These are phyloP conservation scores for Piloderma croceum DNA, from an alignment of 768 basidiomycete genomes.

Conservation along the genomic window DNA sequence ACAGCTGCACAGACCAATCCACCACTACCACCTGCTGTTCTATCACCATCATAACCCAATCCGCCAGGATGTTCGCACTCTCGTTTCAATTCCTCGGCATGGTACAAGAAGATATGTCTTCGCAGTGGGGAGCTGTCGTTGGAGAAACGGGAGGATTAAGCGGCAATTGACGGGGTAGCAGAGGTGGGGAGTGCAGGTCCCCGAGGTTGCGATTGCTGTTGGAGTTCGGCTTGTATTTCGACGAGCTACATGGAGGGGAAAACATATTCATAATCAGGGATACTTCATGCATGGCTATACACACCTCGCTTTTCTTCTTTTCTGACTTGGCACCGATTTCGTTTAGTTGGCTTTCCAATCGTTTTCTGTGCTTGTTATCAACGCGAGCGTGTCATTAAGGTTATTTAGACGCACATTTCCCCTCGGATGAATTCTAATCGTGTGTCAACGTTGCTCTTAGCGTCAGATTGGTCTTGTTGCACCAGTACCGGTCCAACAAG, in stretches of 20 bases:
- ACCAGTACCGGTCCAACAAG: slow-evolving; percentile 87
- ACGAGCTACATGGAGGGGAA: slow-evolving; percentile 43
- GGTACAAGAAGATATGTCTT: too few species aligned
- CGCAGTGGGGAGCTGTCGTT: too few species aligned
- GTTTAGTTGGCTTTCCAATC: slow-evolving; percentile 77
- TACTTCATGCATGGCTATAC: too few species aligned
- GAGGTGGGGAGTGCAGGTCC: too few species aligned
- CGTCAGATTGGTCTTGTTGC: slow-evolving; percentile 83
- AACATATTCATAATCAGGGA: slow-evolving; percentile 15
- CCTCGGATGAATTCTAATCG: slow-evolving; percentile 82
- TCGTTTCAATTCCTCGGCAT: too few species aligned
- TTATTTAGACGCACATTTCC: slow-evolving; percentile 64
- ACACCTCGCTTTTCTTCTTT: slow-evolving; percentile 77
- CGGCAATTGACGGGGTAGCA: too few species aligned
- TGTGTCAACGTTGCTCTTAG: slow-evolving; percentile 82
- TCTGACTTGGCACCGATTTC: slow-evolving; percentile 73
- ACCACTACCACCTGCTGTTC: slow-evolving; percentile 6
- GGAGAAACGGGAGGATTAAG: too few species aligned
- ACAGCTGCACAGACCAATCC: slow-evolving; percentile 5
- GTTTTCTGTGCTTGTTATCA: slow-evolving; percentile 43
- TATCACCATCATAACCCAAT: slow-evolving; percentile 10
- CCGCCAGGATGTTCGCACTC: too few species aligned
- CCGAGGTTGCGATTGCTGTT: slow-evolving; percentile 35
- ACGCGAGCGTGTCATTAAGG: background rate
- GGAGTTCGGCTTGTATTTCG: slow-evolving; percentile 57